A percentile compares a stretch with the other conserved stretches of the same genome.
phyloP scores from a whole-genome alignment of 2,329 filamentous ascomycete species.

The Neofusicoccum ribis region DNA sequence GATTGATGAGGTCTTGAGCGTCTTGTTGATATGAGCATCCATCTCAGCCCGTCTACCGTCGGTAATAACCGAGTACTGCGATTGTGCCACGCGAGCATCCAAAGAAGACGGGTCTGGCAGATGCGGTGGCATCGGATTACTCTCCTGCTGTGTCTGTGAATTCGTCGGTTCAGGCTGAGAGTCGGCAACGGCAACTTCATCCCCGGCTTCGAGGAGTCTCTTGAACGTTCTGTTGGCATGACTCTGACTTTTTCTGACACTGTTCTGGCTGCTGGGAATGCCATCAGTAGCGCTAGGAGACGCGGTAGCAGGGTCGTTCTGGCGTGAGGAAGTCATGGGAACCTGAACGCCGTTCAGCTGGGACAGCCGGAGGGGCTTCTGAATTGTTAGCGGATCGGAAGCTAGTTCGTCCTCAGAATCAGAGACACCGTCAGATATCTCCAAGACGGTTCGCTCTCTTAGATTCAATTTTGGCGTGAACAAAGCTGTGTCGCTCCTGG shows the following conservation, averaged over 20 bases:
- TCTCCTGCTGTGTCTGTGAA: constrained; percentile 27
- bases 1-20: constrained; percentile 22
- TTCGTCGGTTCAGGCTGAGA: constrained; percentile 41
- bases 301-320: constrained; percentile 8
- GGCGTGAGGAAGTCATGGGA: constrained; percentile 40
- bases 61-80: constrained; percentile 23
- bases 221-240: constrained; percentile 1
- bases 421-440: constrained; percentile 24
- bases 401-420: constrained; percentile 34
- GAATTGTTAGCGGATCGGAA: constrained; percentile 23
- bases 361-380: constrained; percentile 20
- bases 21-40: constrained; percentile 21
- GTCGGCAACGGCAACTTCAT: constrained; percentile 44
- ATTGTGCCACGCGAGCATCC: constrained; percentile 38
- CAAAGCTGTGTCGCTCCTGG: constrained; percentile 23
- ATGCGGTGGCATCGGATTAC: constrained; percentile 30
- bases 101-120: constrained; percentile 39
- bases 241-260: neutral
- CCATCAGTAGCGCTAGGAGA: neutral
- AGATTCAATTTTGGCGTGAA: constrained; percentile 30
- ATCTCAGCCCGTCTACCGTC: constrained; percentile 7
- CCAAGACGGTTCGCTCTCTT: constrained; percentile 23
- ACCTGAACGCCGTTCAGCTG: constrained; percentile 31
- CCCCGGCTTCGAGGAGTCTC: neutral
- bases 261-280: neutral